Percentiles rank a stretch among this genome's conserved stretches.
These are phyloP conservation scores for Ophiognomonia clavigignenti-juglandacearum DNA, from an alignment of 2,329 filamentous ascomycete species.

Conservation along the genomic window DNA sequence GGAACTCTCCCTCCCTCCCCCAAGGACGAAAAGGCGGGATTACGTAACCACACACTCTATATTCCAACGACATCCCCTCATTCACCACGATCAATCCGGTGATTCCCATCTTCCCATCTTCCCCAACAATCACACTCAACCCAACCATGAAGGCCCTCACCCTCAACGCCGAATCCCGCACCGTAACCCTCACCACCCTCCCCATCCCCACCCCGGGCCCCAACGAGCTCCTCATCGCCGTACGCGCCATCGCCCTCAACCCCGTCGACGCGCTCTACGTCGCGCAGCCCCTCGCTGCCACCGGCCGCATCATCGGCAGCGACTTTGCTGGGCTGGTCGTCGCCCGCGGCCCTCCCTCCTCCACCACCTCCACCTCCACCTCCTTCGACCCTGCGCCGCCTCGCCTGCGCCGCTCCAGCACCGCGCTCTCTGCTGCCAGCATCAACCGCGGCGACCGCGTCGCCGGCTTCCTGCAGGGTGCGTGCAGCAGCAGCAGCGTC, in stretches of 20 bases:
- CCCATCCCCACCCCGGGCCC: conserved; percentile 23
- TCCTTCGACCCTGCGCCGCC: background rate
- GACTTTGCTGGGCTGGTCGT: conserved; percentile 35
- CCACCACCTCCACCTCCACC: background rate
- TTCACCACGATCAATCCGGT: too few relatives aligned
- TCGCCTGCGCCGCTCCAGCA: conserved; percentile 12
- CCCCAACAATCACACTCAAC: too few relatives aligned
- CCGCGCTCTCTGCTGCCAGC: conserved; percentile 1
- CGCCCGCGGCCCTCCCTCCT: conserved; percentile 10
- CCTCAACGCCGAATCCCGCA: conserved; percentile 14
- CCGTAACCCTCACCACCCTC: conserved; percentile 7
- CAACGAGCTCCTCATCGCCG: conserved; percentile 34
- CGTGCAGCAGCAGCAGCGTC: conserved; percentile 33
- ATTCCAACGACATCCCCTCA: too few relatives aligned
- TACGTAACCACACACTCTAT: too few relatives aligned
- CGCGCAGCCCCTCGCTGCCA: conserved; percentile 27
- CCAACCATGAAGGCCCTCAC: conserved; percentile 16
- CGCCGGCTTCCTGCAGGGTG: conserved; percentile 38
- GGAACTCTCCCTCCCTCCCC: too few relatives aligned
- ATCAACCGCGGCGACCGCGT: conserved; percentile 28
- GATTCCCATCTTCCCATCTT: too few relatives aligned
- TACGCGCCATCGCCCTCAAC: conserved; percentile 35
- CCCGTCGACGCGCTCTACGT: conserved; percentile 33
- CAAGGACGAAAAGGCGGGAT: too few relatives aligned
- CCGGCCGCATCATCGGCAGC: conserved; percentile 30